Conservation (phyloP, 371 early-diverging fungal species). For the Mortierella sp. region DNA sequence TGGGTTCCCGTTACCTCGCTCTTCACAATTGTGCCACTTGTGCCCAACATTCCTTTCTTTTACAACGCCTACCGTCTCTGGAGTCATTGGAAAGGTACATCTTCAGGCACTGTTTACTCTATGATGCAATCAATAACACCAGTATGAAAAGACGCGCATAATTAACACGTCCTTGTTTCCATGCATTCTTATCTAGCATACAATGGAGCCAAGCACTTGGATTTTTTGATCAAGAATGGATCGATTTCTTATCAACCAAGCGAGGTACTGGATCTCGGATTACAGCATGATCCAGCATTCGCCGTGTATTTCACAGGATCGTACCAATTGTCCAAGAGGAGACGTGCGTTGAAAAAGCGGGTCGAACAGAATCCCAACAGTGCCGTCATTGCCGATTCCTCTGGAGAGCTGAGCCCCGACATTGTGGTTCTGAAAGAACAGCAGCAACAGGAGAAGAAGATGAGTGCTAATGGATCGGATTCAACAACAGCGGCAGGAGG, state of each 20-base stretch:
- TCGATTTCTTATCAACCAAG: conserved; percentile 44
- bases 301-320: conserved; percentile 57
- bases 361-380: conserved; percentile 9
- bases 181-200: conserved; percentile 58
- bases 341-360: conserved; percentile 5
- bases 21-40: conserved; percentile 81
- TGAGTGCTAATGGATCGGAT: neutral
- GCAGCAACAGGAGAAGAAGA: too few species aligned
- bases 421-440: neutral
- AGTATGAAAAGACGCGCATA: too few species aligned
- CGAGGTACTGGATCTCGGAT: conserved; percentile 52
- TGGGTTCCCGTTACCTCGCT: conserved; percentile 79
- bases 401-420: conserved; percentile 20
- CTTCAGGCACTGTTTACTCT: neutral
- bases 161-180: too few species aligned
- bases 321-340: conserved; percentile 27
- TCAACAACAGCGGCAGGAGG: neutral
- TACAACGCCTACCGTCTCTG: conserved; percentile 88
- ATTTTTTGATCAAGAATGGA: conserved; percentile 52
- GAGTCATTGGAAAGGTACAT: conserved; percentile 81
- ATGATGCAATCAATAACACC: too few species aligned
- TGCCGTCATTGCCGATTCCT: conserved; percentile 41
- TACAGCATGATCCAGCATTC: conserved; percentile 59
- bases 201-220: conserved; percentile 74
- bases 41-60: conserved; percentile 87